These are phyloP conservation scores for Magnolia officinalis DNA, from an alignment of 164 flowering plant species.

Conservation along the genomic window DNA sequence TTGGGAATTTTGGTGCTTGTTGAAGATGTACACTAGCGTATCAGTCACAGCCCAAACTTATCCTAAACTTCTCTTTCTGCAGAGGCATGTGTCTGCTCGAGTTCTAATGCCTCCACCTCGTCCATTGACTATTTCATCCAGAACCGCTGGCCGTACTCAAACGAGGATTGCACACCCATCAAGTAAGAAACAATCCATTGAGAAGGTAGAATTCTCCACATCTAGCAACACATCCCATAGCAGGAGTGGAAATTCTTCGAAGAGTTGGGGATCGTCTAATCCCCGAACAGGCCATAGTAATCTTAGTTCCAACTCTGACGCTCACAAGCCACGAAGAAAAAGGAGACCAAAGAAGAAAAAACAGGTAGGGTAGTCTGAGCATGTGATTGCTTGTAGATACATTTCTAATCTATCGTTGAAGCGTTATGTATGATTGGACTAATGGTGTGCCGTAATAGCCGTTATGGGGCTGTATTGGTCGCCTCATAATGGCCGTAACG, in stretches of 20 bases:
- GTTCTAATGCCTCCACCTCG: conserved; percentile 89
- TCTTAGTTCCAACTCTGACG: conserved; percentile 90
- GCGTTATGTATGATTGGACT: neutral
- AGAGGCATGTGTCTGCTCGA: conserved; percentile 72
- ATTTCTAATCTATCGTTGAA: neutral
- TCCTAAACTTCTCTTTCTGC: conserved; percentile 6
- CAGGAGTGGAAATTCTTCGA: conserved; percentile 39
- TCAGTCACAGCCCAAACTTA: neutral
- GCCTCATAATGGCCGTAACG: too few species aligned
- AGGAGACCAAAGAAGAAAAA: conserved; percentile 97
- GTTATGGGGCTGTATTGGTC: too few species aligned
- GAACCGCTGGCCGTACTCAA: conserved; percentile 29
- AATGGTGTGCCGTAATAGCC: too few species aligned
- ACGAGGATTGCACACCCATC: conserved; percentile 51
- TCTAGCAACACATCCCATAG: conserved; percentile 61
- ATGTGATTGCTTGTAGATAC: neutral
- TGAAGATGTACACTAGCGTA: neutral
- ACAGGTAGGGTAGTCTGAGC: conserved; percentile 19
- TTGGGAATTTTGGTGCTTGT: conserved; percentile 3
- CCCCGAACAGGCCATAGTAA: conserved; percentile 59
- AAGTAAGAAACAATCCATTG: conserved; percentile 32
- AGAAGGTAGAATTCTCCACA: conserved; percentile 43
- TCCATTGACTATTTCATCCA: conserved; percentile 40
- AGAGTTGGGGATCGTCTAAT: conserved; percentile 43
- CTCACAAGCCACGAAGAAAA: conserved; percentile 85